Evolutionary conservation across 139 green algal genomes (phyloP), one percentile per base, ranked within the genome.

Genomic region (Chlamydomonas schloesseri): DNA sequence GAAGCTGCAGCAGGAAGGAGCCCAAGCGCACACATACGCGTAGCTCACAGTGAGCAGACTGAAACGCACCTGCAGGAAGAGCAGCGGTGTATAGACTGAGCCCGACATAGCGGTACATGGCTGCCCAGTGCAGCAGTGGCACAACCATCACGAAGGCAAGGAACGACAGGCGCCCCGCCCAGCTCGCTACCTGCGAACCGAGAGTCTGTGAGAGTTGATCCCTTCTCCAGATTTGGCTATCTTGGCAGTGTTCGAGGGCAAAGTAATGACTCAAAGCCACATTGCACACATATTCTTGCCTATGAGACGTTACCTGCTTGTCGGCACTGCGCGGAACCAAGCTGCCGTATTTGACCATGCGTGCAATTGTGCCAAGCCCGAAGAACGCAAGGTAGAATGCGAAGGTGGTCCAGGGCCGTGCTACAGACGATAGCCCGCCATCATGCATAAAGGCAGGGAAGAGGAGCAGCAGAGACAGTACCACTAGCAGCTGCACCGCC

Each of bases 311-410:
- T 50, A 50, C 42, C 42, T 50, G 42, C 42, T 50, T 50, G 70
- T 96, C 93, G 1, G 72, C 57, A 10, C 55, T 60, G 8, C 73
- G 31, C 0, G 83, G 81, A 2, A 90, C 81, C 20, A 96, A 73
- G 28, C 46, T 62, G 6, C 91, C 93, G 73, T 93, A 83, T 11
- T 60, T 53, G 26, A 89, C 26, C 71, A 91, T 77, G 65, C 93
- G 92, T 6, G 46, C 37, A 14, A 96, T 58, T 47, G 77, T 90
- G 24, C 91, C 90, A 0, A 73, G 36, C 37, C 81, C 87, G 60
- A 96, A 96, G 83, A 96, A 96, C 21, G 85, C 11, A 15, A 91
- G 74, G 73, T 96, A 96, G 4, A 53, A 42, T 23, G 33, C 42
- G 69, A 86, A 93, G 17, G 86, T 70, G 15, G 80, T 46, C 77